Evolutionary conservation across 2,329 filamentous ascomycete species (phyloP).

Genomic region (Sporothrix variecibatus): DNA sequence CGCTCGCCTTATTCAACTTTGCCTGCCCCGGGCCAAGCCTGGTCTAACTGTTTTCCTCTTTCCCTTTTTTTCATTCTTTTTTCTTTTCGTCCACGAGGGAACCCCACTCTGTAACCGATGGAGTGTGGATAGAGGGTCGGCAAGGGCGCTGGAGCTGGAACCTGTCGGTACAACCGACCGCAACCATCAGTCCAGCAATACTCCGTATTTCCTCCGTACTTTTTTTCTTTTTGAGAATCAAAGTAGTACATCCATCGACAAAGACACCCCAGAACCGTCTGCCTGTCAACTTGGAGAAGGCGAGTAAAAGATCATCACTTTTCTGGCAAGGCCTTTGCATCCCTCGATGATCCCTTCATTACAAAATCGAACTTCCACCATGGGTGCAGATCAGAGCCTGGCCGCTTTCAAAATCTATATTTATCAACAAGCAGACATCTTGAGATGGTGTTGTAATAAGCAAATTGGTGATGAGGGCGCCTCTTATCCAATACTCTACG

Average conservation of each 20-base stretch:
- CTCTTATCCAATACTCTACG: background rate
- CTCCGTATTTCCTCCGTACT: background rate
- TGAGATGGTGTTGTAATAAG: background rate
- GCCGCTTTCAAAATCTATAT: background rate
- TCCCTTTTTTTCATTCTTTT: too few relatives aligned
- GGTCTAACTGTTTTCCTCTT: background rate
- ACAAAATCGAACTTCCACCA: background rate
- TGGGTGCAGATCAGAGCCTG: background rate
- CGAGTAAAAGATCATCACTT: background rate
- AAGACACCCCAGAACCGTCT: background rate
- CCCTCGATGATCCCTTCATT: background rate
- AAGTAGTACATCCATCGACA: background rate
- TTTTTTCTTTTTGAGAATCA: background rate
- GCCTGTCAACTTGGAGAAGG: background rate
- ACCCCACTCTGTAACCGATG: background rate
- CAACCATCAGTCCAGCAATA: background rate
- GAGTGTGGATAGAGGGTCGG: background rate
- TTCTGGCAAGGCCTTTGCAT: background rate
- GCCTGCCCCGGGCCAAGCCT: background rate
- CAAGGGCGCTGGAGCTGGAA: background rate
- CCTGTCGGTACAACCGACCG: background rate
- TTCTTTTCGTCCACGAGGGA: conserved; percentile 6
- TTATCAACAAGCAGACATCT: background rate
- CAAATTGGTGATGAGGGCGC: background rate
- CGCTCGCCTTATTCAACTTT: background rate